Conservation (phyloP, 768 basidiomycete species). For the Pilatotrama ljubarskyi region DNA sequence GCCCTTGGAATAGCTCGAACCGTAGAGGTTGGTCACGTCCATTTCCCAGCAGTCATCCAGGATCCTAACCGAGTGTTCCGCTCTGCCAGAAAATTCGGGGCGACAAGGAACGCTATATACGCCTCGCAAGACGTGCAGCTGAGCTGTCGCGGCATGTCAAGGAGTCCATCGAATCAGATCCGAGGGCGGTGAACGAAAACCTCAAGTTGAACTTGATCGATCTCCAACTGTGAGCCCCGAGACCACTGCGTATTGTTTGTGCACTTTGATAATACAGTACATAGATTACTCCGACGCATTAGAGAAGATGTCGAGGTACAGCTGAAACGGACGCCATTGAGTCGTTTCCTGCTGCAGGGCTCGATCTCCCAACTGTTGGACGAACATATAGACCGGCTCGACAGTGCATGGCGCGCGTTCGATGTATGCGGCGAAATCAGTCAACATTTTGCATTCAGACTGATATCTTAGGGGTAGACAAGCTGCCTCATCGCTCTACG, state of each 20-base stretch:
- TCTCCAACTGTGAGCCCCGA: neutral
- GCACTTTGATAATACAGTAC: neutral
- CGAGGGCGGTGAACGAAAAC: neutral
- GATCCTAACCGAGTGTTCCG: neutral
- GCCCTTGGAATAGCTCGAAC: conserved; percentile 5
- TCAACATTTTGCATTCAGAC: neutral
- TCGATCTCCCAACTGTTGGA: conserved; percentile 7
- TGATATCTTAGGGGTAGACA: neutral
- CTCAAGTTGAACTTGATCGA: neutral
- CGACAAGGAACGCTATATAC: neutral
- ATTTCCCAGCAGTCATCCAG: too few species aligned
- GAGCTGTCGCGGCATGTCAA: conserved; percentile 8
- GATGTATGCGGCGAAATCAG: neutral
- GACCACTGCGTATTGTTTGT: neutral
- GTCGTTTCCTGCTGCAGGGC: conserved; percentile 6
- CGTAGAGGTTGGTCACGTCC: neutral
- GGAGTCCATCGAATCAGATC: neutral
- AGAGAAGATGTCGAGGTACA: neutral
- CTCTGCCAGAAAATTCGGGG: neutral
- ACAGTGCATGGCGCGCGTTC: conserved; percentile 13
- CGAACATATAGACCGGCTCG: conserved; percentile 1
- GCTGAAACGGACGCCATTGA: neutral
- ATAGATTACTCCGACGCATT: conserved; percentile 1
- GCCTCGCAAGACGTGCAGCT: neutral
- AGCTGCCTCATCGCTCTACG: conserved; percentile 11